Conservation (phyloP, 805 yeast genomes). For the Starmerella cellae region DNA sequence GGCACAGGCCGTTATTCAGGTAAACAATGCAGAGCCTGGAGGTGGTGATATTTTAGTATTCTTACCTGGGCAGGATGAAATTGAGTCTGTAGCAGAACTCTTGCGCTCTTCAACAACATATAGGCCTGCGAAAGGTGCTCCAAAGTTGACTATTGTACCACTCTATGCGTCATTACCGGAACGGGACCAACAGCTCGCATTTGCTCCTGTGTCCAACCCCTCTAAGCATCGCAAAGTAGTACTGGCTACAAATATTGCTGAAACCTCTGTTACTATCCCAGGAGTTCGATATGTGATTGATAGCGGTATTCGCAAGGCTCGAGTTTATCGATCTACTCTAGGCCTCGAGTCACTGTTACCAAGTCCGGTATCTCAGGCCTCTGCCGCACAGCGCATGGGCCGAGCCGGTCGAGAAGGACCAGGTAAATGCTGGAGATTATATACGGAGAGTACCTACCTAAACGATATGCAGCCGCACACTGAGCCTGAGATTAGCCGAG, state of each 20-base stretch:
- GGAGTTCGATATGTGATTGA: constrained; percentile 91
- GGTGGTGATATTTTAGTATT: constrained; percentile 88
- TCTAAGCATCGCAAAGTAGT: constrained; percentile 61
- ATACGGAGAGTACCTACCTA: constrained; percentile 54
- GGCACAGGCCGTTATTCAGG: constrained; percentile 59
- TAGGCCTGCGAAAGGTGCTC: constrained; percentile 59
- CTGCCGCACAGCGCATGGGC: constrained; percentile 91
- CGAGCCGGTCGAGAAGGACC: constrained; percentile 98
- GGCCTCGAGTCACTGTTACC: constrained; percentile 88
- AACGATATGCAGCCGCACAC: constrained; percentile 55
- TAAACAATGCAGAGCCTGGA: constrained; percentile 57
- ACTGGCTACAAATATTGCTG: constrained; percentile 91
- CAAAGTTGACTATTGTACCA: constrained; percentile 63
- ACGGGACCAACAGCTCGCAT: constrained; percentile 66
- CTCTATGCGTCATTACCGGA: constrained; percentile 91
- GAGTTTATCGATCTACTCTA: constrained; percentile 85
- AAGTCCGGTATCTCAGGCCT: constrained; percentile 83
- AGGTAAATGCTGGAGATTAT: constrained; percentile 80
- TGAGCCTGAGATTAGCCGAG: constrained; percentile 83
- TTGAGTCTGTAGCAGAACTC: constrained; percentile 64
- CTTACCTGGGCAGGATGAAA: constrained; percentile 94
- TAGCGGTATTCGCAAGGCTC: constrained; percentile 82
- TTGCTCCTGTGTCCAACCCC: constrained; percentile 38
- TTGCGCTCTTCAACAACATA: constrained; percentile 29
- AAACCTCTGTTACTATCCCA: constrained; percentile 89